Base-by-base conservation (phyloP, 2,329 filamentous ascomycete genomes). In the Aschersonia sp. region DNA sequence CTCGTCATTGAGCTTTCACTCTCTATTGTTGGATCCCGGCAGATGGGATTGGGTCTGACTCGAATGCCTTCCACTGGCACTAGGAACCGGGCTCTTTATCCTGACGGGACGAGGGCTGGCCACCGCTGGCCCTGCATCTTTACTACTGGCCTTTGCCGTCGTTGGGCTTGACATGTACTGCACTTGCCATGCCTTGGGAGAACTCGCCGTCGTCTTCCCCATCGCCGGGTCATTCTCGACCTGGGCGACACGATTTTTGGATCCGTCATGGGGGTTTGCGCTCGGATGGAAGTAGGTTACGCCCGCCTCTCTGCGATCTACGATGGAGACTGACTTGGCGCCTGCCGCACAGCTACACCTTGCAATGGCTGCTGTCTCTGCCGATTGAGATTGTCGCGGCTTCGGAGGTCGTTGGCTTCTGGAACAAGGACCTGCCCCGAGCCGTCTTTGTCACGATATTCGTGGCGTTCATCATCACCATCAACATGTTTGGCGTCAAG, bases 221-320 rank as follows among this genome's bases (percentile, higher is more conserved):
- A 84, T 95, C 30, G 85, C 89, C 29, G 90, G 90, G 48, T 94
- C 88, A 3, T 97, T 95, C 61, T 86, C 87, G 1, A 83, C 87
- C 9, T 95, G 89, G 67, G 92, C 89, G 29, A 95, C 87, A 32
- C 79, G 90, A 14, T 95, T 97, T 58, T 66, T 97, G 30, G 88
- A 95, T 59, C 90, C 89, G 1, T 88, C 89, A 0, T 95, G 87
- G 87, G 88, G 88, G 0, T 94, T 94, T 59, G 86, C 87, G 43
- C 94, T 95, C 84, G 87, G 87, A 10, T 94, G 87, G 87, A 94
- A 94, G 74, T 85, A 64, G 63, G 77, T 72, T 22, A 22, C 22
- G 22, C 22, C 22, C 22, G 22, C 22, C 22, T 22, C 22, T 22
- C 22, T 22, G 22, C 22, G 2, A 22, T 22, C 22, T 22, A 32